Evolutionary conservation across 2,329 filamentous ascomycete genomes (phyloP).

Genomic region (Aspergillus fischeri): DNA sequence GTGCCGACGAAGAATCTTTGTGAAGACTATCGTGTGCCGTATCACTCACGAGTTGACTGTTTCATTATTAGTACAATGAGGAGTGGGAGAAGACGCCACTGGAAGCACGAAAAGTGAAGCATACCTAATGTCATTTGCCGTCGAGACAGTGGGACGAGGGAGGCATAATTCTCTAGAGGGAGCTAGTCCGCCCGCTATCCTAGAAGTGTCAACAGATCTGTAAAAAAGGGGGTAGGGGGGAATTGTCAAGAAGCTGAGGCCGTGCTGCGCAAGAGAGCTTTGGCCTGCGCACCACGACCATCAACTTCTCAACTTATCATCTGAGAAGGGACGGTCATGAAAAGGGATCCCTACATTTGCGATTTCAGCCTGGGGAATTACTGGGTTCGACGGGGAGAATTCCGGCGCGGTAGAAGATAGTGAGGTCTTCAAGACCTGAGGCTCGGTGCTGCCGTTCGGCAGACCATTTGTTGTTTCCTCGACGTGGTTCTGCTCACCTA

Average conservation of each 20-base stretch:
- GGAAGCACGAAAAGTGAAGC: background rate
- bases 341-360: conserved; percentile 33
- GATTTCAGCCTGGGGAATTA: conserved; percentile 28
- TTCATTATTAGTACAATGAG: background rate
- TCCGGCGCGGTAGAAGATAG: conserved; percentile 62
- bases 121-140: conserved; percentile 1
- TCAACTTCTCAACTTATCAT: conserved; percentile 49
- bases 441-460: conserved; percentile 38
- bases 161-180: conserved; percentile 34
- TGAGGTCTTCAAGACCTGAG: conserved; percentile 44
- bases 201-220: conserved; percentile 52
- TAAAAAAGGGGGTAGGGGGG: conserved; percentile 50
- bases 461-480: conserved; percentile 32
- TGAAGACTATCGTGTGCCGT: background rate
- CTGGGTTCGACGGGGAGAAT: conserved; percentile 49
- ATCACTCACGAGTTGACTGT: conserved; percentile 4
- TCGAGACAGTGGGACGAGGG: conserved; percentile 33
- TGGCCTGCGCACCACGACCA: conserved; percentile 43
- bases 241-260: conserved; percentile 36
- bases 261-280: conserved; percentile 30
- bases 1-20: conserved; percentile 25
- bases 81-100: background rate
- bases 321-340: conserved; percentile 38
- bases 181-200: conserved; percentile 47
- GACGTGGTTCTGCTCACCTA: conserved; percentile 35